phyloP scores from a whole-genome alignment of 179 eudicot genomes.

The Amaranthus tricolor region DNA sequence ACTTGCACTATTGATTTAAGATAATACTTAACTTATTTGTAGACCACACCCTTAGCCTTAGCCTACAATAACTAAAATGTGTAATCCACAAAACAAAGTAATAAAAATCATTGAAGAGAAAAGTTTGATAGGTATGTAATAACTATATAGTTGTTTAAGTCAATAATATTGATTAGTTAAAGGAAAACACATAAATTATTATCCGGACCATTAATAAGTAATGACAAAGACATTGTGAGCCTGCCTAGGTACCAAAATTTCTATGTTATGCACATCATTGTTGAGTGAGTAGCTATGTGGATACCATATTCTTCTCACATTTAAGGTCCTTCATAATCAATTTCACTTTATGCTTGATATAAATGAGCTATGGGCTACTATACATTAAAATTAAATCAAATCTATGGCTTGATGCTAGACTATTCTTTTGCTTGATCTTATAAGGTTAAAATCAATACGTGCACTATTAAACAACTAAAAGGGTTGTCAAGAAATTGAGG shows the following conservation, averaged over 20 bases:
- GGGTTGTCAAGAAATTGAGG: background rate
- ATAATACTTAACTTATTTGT: too few species aligned
- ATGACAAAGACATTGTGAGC: background rate
- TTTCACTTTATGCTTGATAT: background rate
- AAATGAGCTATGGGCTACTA: background rate
- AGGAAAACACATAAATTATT: background rate
- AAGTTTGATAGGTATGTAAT: background rate
- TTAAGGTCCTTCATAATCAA: background rate
- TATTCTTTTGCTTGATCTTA: background rate
- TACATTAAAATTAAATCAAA: too few species aligned
- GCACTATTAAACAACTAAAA: background rate
- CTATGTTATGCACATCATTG: slow-evolving; percentile 2
- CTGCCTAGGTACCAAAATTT: background rate
- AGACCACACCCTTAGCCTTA: too few species aligned
- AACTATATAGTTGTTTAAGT: background rate
- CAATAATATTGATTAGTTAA: slow-evolving; percentile 1
- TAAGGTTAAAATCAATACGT: background rate
- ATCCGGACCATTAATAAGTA: background rate
- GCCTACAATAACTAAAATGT: background rate
- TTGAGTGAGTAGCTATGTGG: background rate
- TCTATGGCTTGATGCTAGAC: background rate
- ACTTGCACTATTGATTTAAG: too few species aligned
- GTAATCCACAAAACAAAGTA: background rate
- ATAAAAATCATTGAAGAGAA: background rate
- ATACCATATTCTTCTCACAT: too few species aligned